Evolutionary conservation across 345 rosid genomes (phyloP).

Genomic region (Dipteronia dyeriana): DNA sequence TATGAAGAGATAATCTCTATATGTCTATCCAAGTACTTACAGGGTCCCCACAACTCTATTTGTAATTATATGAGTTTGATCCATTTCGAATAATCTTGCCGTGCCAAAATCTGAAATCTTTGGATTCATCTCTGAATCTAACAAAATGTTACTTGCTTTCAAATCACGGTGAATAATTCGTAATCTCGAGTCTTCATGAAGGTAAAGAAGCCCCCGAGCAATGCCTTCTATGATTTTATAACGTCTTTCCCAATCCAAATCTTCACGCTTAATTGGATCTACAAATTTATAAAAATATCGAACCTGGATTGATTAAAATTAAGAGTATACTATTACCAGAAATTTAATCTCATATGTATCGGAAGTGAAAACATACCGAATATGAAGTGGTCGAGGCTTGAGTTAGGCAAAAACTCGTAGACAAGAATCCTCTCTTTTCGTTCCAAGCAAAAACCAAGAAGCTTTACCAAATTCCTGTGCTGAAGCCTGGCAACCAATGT

Average conservation of each 20-base stretch:
- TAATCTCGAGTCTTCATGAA: constrained; percentile 29
- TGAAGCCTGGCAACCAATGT: constrained; percentile 37
- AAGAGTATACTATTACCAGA: not conserved
- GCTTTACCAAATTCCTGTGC: constrained; percentile 41
- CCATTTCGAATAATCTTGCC: constrained; percentile 22
- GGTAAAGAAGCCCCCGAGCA: constrained; percentile 31
- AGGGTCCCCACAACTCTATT: constrained; percentile 25
- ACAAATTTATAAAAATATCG: not conserved
- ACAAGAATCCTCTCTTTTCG: constrained; percentile 34
- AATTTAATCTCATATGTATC: too few species aligned
- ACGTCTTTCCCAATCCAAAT: not conserved
- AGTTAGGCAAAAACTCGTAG: constrained; percentile 36
- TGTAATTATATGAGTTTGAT: constrained; percentile 23
- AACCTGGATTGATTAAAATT: too few species aligned
- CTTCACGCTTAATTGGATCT: not conserved
- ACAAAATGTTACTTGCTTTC: constrained; percentile 34
- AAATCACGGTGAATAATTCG: constrained; percentile 34
- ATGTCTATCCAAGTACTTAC: constrained; percentile 17
- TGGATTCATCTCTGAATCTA: constrained; percentile 29
- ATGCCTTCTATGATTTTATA: constrained; percentile 27
- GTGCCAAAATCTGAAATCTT: constrained; percentile 38
- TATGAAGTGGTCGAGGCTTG: constrained; percentile 32
- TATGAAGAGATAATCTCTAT: too few species aligned
- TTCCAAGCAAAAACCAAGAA: constrained; percentile 35
- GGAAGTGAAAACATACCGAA: constrained; percentile 21